Base-by-base conservation (phyloP, 1,284 basidiomycete species). In the Sphagnurus paluster region DNA sequence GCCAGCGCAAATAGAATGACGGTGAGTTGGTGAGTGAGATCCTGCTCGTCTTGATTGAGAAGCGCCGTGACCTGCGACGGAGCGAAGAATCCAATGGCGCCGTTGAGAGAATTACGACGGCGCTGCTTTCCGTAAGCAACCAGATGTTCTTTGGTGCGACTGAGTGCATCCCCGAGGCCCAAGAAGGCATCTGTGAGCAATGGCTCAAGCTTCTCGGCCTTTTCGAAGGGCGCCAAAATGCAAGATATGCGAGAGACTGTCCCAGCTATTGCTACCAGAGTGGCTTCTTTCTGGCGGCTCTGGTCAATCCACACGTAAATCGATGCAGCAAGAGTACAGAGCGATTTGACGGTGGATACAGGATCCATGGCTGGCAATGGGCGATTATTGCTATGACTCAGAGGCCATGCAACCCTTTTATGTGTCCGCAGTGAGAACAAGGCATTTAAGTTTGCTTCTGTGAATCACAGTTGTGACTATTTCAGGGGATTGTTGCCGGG, bases 11-110 rank as follows among this genome's bases (percentile, higher is more conserved):
- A 52, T 3, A 56, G 29, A 16, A 56, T 47, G 14, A 58, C 29
- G 4, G 50, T 50, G n/a, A 58, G 49, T 16, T 58, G 53, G 30
- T 56, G 53, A 5, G 45, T 44, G 35, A 58, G 55, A 25, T 52
- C 50, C 23, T 50, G 38, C 24, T 52, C 50, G 40, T 56, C 56
- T n/a, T 46, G 41, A 9, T 44, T 21, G 38, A 58, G 53, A 24
- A 52, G 42, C 40, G 49, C 45, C 6, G 35, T 44, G 24, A 52
- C 41, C 25, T 47, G 39, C 42, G 46, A 25, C 5, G 45, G 44
- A 33, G 39, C 26, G 7, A 50, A 11, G 37, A 53, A 45, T 17
- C 30, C 37, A 42, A 48, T 13, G 30, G 41, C 7, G 23, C 21
- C 49, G 13, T 49, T 45, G 5, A 52, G 2, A 13, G 49, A 41